Base-by-base conservation (phyloP, 163 green algal species). In the Chlorella variabilis region DNA sequence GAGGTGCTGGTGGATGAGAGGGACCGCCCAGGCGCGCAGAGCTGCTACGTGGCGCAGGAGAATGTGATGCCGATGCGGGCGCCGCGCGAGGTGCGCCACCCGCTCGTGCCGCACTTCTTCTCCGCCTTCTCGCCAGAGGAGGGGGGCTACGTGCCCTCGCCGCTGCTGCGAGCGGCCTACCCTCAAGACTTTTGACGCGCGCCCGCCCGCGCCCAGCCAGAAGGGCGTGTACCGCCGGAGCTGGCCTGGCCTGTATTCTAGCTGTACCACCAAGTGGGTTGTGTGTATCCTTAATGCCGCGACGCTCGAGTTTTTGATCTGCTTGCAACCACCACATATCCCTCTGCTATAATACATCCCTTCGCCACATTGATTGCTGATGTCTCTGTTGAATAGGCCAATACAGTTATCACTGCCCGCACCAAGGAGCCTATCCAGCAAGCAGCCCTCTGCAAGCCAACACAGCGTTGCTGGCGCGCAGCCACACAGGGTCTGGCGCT, bases 31-130 rank as follows among this genome's bases (percentile, higher is more conserved):
- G 71, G 71, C 23, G 48, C 31, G 6, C 71, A 78, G 34, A 78
- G 49, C 4, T 67, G 49, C 11, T 78, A 78, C 7, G 71, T 78
- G 21, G 71, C 71, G 31, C 71, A 78, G 71, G 71, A 78, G 71
- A 78, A 78, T 21, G 23, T 78, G 13, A n/a, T 51, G 49, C 27
- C 6, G 3, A 27, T 68, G 71, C 71, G 71, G 15, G 56, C 21
- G 45, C 49, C 71, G 17, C 23, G 49, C 2, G 71, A 78, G 49
- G 71, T 78, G 71, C 51, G 38, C 8, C 71, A 78, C 49, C 33
- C 33, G 7, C 71, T 78, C 20, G 17, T 78, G 21, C 49, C 71
- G 8, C 71, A 36, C 49, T 66, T 54, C 49, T 78, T 78, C 23
- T 21, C 36, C 1, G 71, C 21, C 33, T 78, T 78, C 34, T 41